Evolutionary conservation across 129 eudicot genomes (phyloP).

Genomic region (Chrysanthemum makinoi): DNA sequence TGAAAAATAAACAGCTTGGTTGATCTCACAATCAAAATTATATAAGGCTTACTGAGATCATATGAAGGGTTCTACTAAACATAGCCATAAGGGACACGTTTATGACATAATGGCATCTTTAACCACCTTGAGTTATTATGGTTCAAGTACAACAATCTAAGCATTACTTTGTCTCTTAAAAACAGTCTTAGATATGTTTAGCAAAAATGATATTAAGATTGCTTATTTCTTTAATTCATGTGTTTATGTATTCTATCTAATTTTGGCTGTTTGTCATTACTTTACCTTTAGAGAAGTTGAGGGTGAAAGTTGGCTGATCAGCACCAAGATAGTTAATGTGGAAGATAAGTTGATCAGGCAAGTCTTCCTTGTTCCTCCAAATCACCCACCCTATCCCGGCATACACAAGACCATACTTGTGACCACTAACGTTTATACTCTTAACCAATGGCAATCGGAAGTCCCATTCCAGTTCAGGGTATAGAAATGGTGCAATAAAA

Average conservation of each 20-base stretch:
- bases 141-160: no score
- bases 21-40: neutral
- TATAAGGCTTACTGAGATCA: neutral
- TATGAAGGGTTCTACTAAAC: no score
- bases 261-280: neutral
- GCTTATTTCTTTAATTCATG: no score
- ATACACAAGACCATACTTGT: constrained; percentile 87
- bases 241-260: no score
- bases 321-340: constrained; percentile 91
- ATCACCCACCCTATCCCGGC: constrained; percentile 89
- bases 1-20: constrained; percentile 26
- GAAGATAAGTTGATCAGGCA: constrained; percentile 84
- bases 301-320: constrained; percentile 93
- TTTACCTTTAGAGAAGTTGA: constrained; percentile 85
- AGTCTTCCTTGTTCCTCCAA: constrained; percentile 86
- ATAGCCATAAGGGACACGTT: no score
- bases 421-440: constrained; percentile 89
- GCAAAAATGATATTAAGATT: no score
- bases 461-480: constrained; percentile 89
- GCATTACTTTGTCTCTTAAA: no score
- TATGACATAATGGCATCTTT: no score
- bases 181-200: no score
- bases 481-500: constrained; percentile 78
- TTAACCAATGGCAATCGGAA: constrained; percentile 78
- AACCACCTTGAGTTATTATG: no score